A percentile compares a stretch with the other conserved stretches of the same genome.
phyloP scores from a whole-genome alignment of 108 stramenopile genomes.

The Stephanodiscus triporus region DNA sequence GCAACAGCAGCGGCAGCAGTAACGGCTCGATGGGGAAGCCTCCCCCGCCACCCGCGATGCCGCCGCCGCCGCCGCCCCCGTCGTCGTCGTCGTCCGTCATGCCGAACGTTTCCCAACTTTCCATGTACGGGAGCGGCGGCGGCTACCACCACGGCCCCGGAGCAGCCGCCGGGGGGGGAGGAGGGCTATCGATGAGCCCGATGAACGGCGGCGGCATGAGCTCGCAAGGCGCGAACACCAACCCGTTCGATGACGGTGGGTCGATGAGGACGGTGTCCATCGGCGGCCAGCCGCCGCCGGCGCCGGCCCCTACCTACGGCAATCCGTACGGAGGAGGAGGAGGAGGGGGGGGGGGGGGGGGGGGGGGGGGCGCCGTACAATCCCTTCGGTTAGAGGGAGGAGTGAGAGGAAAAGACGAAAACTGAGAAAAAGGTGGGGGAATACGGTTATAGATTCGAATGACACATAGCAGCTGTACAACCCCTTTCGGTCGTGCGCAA shows the following conservation, averaged over 20 bases:
- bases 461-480: neutral
- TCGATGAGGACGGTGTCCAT: neutral
- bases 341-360: neutral
- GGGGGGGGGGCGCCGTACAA: conserved; percentile 5
- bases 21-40: too few relatives aligned
- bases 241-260: conserved; percentile 35
- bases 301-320: neutral
- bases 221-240: conserved; percentile 14
- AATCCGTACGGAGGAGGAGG: neutral
- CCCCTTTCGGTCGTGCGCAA: too few relatives aligned
- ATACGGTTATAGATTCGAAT: neutral
- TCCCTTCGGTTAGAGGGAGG: conserved; percentile 21
- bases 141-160: neutral
- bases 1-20: conserved; percentile 7
- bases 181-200: neutral
- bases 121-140: conserved; percentile 37
- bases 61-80: conserved; percentile 45
- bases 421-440: neutral
- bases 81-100: conserved; percentile 7
- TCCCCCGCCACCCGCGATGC: conserved; percentile 49
- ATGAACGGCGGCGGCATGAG: neutral
- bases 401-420: neutral
- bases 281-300: neutral
- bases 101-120: too few relatives aligned
- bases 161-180: neutral